A percentile compares a stretch with the other conserved stretches of the same genome.
phyloP scores from a whole-genome alignment of 1,284 basidiomycete genomes.

The Ceratobasidium sp. region DNA sequence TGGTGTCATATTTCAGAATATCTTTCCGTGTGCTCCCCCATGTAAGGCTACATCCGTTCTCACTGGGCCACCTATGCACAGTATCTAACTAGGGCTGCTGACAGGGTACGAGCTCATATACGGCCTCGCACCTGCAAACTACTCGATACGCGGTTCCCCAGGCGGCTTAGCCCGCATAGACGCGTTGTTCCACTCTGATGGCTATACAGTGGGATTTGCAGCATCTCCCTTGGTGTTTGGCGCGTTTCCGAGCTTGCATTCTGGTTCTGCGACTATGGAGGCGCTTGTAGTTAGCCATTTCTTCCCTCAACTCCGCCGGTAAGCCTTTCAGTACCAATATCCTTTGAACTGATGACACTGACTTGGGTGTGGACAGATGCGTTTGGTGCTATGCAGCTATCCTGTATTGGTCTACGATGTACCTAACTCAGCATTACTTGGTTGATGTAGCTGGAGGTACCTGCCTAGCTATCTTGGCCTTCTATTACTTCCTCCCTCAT shows the following conservation, averaged over 20 bases:
- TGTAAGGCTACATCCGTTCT: constrained; percentile 56
- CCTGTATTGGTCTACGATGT: constrained; percentile 99
- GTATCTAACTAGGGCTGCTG: not conserved
- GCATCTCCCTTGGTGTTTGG: constrained; percentile 95
- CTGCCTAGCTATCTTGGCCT: constrained; percentile 86
- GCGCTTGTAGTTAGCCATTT: constrained; percentile 95
- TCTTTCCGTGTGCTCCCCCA: constrained; percentile 93
- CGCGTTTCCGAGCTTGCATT: constrained; percentile 94
- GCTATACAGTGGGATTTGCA: constrained; percentile 87
- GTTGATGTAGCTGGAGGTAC: constrained; percentile 96
- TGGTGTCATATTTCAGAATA: constrained; percentile 91
- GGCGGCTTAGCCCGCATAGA: constrained; percentile 95
- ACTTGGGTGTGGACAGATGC: constrained; percentile 51
- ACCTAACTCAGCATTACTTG: constrained; percentile 96
- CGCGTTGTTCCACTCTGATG: constrained; percentile 78
- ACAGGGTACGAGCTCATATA: constrained; percentile 97
- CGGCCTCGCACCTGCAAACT: constrained; percentile 93
- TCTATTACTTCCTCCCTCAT: constrained; percentile 89
- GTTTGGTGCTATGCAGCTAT: constrained; percentile 87
- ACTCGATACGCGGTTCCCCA: constrained; percentile 89
- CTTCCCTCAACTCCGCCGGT: constrained; percentile 73
- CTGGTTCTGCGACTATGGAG: constrained; percentile 90
- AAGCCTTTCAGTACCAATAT: not conserved
- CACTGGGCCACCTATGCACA: not conserved
- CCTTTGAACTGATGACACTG: too few relatives aligned